Base-by-base conservation (phyloP, 148 eudicot species). In the Selenicereus undatus region DNA sequence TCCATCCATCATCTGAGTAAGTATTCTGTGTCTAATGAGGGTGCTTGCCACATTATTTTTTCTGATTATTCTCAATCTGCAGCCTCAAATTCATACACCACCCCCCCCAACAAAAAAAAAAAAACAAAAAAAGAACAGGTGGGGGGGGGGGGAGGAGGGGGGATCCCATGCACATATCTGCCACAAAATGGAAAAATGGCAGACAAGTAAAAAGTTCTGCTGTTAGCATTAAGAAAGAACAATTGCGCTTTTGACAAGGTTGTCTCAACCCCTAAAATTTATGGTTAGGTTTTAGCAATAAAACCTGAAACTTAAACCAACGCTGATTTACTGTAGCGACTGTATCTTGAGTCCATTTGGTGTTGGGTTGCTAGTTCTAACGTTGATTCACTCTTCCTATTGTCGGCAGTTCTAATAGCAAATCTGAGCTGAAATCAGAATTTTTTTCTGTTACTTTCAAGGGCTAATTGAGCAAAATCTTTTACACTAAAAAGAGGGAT, bases 1-100 rank as follows among this genome's bases (percentile, higher is more conserved):
- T 84, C 56, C 83, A 84, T 81, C 83, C 86, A 56, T 51, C 81
- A 30, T 75, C 83, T 11, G 83, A 84, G 86, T 84, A 81, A 81
- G 86, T 82, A 74, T 69, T 75, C 54, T 24, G 75, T 51, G 77
- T 72, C 64, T 52, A 29, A 29, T 30, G 32, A 7, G 16, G 27
- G 60, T 72, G 51, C 75, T 22, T 64, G 32, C 24, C 69, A 65
- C 66, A 20, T 58, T 45, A 78, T 26, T 51, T 83, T 43, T 74
- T 24, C 77, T 17, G n/a, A 22, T 3, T 39, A n/a, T 51, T 50
- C 52, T 60, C 14, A 21, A 72, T 39, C 35, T 27, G 36, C 72
- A 69, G 8, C 35, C 35, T 17, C 36, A 66, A 9, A 32, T 8
- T 4, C 71, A 26, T 32, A 48, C 13, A 48, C 9, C 35, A 2